These are phyloP conservation scores for Trypanosoma platydactyli DNA, from an alignment of 208 protist genomes.

Conservation along the genomic window DNA sequence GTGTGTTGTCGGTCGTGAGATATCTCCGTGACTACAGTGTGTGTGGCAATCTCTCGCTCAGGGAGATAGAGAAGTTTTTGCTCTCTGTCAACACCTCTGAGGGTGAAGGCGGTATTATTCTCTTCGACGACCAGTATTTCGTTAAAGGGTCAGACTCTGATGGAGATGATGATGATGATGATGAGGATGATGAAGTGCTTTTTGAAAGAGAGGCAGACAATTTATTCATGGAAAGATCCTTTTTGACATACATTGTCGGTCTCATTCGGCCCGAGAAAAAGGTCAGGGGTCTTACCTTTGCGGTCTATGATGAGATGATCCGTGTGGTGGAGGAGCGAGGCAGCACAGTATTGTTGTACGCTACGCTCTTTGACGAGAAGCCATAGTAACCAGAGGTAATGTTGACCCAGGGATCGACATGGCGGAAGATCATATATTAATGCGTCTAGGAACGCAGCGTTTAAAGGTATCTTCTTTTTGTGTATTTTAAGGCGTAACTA, in stretches of 20 bases:
- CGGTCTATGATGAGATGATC: slow-evolving; percentile 23
- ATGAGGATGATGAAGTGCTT: slow-evolving; percentile 36
- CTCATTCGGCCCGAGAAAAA: slow-evolving; percentile 7
- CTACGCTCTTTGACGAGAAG: slow-evolving; percentile 14
- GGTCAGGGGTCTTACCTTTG: background rate
- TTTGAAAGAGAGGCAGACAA: slow-evolving; percentile 88
- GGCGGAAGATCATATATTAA: no score
- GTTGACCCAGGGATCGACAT: background rate
- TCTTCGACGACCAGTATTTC: background rate
- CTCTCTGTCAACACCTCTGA: slow-evolving; percentile 4
- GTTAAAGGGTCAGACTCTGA: background rate
- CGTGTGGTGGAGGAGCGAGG: slow-evolving; percentile 7
- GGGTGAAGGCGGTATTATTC: background rate
- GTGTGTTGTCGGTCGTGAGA: slow-evolving; percentile 49
- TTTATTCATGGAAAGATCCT: slow-evolving; percentile 73
- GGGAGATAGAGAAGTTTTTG: slow-evolving; percentile 14
- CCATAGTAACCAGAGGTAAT: background rate
- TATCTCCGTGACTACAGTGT: slow-evolving; percentile 7
- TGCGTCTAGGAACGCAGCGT: no score
- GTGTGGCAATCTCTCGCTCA: background rate
- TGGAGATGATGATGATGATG: background rate
- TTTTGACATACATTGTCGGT: slow-evolving; percentile 44
- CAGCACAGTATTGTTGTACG: slow-evolving; percentile 19
- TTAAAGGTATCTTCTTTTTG: no score
- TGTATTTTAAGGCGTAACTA: no score